phyloP scores from a whole-genome alignment of 305 asterid genomes.

The Ilex paraguariensis region DNA sequence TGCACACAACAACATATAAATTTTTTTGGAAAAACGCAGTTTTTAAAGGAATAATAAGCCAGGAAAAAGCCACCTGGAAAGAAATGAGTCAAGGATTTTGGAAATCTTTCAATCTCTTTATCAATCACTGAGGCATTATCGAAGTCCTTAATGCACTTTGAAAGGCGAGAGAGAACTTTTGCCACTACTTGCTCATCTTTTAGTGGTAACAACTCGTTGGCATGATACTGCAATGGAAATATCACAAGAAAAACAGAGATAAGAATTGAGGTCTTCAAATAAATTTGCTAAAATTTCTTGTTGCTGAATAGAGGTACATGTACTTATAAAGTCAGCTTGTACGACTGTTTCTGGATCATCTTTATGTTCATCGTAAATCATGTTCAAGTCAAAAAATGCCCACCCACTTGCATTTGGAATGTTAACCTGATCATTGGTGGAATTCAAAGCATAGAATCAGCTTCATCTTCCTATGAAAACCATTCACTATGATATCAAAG shows the following conservation, averaged over 20 bases:
- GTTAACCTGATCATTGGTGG: constrained; percentile 31
- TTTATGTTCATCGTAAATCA: constrained; percentile 34
- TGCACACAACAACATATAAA: no score
- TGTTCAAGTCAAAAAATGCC: constrained; percentile 49
- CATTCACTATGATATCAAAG: no score
- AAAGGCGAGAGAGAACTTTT: constrained; percentile 41
- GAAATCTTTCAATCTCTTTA: constrained; percentile 52
- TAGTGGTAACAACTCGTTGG: constrained; percentile 47
- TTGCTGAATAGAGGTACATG: background rate
- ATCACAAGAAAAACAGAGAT: constrained; percentile 5
- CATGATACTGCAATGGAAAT: constrained; percentile 43
- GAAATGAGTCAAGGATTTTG: constrained; percentile 50
- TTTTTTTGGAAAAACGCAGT: no score
- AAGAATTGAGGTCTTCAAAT: background rate
- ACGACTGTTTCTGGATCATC: constrained; percentile 32
- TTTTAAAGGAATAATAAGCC: background rate
- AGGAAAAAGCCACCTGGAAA: constrained; percentile 42
- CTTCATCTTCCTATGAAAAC: constrained; percentile 2
- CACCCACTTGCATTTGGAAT: constrained; percentile 48
- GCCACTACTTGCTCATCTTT: constrained; percentile 45
- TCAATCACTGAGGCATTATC: constrained; percentile 40
- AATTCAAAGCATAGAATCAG: background rate
- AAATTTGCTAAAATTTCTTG: no score
- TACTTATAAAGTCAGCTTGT: constrained; percentile 51
- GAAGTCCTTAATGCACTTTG: constrained; percentile 37